phyloP scores from a whole-genome alignment of 495 filamentous ascomycete species.

The Penicillium desertorum region DNA sequence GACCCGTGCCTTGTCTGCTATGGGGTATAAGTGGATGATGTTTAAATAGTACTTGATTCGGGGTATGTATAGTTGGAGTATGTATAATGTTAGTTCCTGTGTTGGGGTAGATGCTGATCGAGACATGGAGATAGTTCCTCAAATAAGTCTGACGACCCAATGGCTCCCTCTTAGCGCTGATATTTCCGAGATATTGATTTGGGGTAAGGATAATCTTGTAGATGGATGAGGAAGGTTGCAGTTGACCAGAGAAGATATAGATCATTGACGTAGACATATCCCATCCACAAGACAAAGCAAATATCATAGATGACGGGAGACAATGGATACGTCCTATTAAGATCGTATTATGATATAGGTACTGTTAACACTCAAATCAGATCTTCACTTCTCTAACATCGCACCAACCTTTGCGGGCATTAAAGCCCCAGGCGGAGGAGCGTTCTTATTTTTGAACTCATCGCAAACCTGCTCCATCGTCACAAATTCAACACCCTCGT shows the following conservation, averaged over 20 bases:
- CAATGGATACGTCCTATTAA: neutral
- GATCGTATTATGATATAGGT: neutral
- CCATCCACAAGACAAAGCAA: neutral
- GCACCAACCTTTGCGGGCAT: constrained; percentile 28
- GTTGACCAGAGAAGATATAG: neutral
- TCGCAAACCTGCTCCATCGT: constrained; percentile 66
- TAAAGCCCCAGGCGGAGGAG: constrained; percentile 25
- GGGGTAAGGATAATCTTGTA: neutral
- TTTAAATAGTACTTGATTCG: neutral
- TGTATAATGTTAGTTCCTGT: neutral
- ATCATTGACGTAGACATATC: neutral
- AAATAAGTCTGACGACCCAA: too few species aligned
- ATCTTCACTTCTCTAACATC: constrained; percentile 20
- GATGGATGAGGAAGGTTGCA: neutral
- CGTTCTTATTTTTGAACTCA: constrained; percentile 54
- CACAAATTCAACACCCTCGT: constrained; percentile 72
- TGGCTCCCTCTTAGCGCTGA: too few species aligned
- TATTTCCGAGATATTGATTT: neutral
- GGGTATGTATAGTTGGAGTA: constrained; percentile 3
- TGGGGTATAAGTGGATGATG: constrained; percentile 30
- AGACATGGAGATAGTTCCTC: constrained; percentile 1
- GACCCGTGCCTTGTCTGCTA: constrained; percentile 68
- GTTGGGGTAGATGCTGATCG: neutral
- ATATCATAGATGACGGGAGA: too few species aligned
- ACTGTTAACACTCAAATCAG: neutral